These are phyloP conservation scores for Dactylellina parvicollis DNA, from an alignment of 2,329 filamentous ascomycete genomes.

Conservation along the genomic window DNA sequence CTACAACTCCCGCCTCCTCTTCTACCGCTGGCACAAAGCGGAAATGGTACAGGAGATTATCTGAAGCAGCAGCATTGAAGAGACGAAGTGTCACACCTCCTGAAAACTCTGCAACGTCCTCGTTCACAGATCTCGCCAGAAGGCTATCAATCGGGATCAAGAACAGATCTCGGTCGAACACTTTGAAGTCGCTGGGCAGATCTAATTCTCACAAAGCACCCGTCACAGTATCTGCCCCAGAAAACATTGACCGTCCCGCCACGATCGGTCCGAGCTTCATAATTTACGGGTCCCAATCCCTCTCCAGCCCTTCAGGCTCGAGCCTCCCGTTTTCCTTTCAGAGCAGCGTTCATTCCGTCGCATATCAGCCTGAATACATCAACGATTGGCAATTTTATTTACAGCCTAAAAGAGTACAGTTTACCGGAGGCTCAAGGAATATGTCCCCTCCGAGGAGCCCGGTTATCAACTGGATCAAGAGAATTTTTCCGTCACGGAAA, in stretches of 20 bases:
- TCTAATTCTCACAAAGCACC: constrained; percentile 45
- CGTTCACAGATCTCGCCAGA: constrained; percentile 46
- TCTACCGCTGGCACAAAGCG: constrained; percentile 51
- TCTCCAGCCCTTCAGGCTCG: constrained; percentile 46
- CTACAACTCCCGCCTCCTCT: constrained; percentile 47
- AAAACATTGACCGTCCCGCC: constrained; percentile 45
- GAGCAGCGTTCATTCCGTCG: constrained; percentile 49
- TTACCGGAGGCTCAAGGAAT: constrained; percentile 33
- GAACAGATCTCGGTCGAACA: constrained; percentile 47
- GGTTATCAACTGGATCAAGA: constrained; percentile 41
- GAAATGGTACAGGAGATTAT: constrained; percentile 47
- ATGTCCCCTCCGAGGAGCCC: constrained; percentile 53
- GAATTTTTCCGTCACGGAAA: constrained; percentile 42
- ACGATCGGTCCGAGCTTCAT: constrained; percentile 52
- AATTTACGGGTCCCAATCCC: constrained; percentile 43
- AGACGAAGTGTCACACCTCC: constrained; percentile 44
- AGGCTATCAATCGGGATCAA: constrained; percentile 46
- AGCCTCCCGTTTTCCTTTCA: constrained; percentile 51
- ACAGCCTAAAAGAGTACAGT: constrained; percentile 45
- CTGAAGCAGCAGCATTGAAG: constrained; percentile 49
- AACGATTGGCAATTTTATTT: constrained; percentile 53
- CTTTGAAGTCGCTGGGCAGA: constrained; percentile 40
- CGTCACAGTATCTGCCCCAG: constrained; percentile 38
- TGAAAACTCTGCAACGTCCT: constrained; percentile 27
- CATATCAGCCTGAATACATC: constrained; percentile 47